A percentile compares a stretch with the other conserved stretches of the same genome.
phyloP scores from a whole-genome alignment of 805 yeast genomes.

The Lipomyces mesembrius region DNA sequence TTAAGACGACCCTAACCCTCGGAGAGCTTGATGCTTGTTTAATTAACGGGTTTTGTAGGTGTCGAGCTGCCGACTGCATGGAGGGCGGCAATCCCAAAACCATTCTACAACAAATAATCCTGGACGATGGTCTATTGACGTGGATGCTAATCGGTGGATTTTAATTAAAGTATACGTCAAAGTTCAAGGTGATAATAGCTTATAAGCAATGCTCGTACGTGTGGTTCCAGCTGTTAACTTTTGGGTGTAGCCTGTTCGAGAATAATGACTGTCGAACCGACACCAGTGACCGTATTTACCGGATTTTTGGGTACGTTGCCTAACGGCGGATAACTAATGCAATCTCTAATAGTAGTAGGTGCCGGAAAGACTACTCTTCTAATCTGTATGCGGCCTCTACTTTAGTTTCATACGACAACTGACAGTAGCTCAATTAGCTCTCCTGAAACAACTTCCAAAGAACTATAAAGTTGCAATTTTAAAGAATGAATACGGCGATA shows the following conservation, averaged over 20 bases:
- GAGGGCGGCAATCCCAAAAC: background rate
- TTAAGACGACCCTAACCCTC: background rate
- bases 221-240: background rate
- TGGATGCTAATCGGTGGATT: background rate
- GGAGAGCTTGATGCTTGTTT: background rate
- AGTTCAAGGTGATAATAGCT: background rate
- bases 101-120: background rate
- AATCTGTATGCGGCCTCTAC: constrained; percentile 24
- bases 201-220: background rate
- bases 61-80: background rate
- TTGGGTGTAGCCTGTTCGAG: background rate
- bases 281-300: constrained; percentile 37
- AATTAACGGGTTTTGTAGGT: background rate
- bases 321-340: background rate
- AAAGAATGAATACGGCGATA: constrained; percentile 39
- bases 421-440: constrained; percentile 18
- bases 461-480: constrained; percentile 35
- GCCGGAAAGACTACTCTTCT: constrained; percentile 38
- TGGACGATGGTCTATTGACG: background rate
- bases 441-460: constrained; percentile 32
- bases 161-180: background rate
- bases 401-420: background rate
- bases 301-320: constrained; percentile 34
- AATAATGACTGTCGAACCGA: constrained; percentile 25
- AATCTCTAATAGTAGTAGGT: constrained; percentile 17